These are phyloP conservation scores for Claviceps lovelessii DNA, from an alignment of 2,329 filamentous ascomycete genomes.

Conservation along the genomic window DNA sequence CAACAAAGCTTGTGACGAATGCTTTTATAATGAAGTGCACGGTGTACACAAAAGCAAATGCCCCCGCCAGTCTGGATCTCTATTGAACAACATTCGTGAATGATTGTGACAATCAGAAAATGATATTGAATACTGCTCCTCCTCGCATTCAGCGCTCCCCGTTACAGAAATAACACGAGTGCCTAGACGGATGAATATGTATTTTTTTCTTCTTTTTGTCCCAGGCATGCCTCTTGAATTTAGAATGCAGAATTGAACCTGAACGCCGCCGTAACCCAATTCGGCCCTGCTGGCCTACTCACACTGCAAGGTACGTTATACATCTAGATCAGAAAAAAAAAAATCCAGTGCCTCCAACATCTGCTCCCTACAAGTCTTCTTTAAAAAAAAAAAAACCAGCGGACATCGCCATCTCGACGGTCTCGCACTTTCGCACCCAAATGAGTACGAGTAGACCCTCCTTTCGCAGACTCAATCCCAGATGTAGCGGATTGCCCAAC, in stretches of 20 bases:
- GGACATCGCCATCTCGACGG: not conserved
- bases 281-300: slow-evolving; percentile 13
- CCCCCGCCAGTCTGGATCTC: too few species aligned
- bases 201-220: not conserved
- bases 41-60: not conserved
- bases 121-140: too few species aligned
- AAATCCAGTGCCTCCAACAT: slow-evolving; percentile 5
- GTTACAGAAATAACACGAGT: not conserved
- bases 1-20: not conserved
- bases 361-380: not conserved
- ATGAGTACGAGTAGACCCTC: too few species aligned
- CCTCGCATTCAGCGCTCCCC: not conserved
- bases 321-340: slow-evolving; percentile 17
- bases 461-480: not conserved
- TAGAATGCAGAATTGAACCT: slow-evolving; percentile 16
- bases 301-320: slow-evolving; percentile 20
- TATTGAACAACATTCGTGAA: too few species aligned
- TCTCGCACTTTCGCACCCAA: not conserved
- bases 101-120: too few species aligned
- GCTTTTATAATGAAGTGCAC: not conserved
- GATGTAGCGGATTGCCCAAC: not conserved
- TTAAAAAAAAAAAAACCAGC: too few species aligned
- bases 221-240: slow-evolving; percentile 3
- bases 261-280: slow-evolving; percentile 25
- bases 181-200: not conserved